These are phyloP conservation scores for Kwoniella newhampshirensis DNA, from an alignment of 768 basidiomycete genomes.

Conservation along the genomic window DNA sequence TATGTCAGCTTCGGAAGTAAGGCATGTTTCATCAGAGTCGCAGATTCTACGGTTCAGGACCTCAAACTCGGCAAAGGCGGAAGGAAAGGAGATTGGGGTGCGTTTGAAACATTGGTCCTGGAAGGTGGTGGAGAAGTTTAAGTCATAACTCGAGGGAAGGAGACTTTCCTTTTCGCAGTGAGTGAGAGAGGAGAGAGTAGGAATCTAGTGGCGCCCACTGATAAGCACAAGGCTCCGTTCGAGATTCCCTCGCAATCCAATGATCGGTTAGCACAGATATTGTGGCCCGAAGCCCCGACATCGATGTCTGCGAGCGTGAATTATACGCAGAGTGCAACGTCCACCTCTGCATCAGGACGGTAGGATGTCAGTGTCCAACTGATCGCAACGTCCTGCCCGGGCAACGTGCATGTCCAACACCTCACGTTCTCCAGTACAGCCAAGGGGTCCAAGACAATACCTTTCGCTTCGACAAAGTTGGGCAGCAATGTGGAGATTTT, in stretches of 20 bases:
- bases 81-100: conserved; percentile 16
- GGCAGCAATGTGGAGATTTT: conserved; percentile 4
- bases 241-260: conserved; percentile 17
- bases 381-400: conserved; percentile 10
- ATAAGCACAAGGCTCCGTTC: conserved; percentile 17
- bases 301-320: conserved; percentile 5
- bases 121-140: conserved; percentile 21
- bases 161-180: conserved; percentile 24
- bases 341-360: not conserved
- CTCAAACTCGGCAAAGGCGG: conserved; percentile 17
- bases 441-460: not conserved
- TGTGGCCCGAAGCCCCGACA: conserved; percentile 18
- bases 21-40: conserved; percentile 27
- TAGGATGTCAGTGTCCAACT: conserved; percentile 10
- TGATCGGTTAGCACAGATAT: conserved; percentile 2
- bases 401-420: conserved; percentile 16
- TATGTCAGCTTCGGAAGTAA: conserved; percentile 27
- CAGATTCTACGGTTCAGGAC: conserved; percentile 28
- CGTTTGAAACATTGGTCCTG: conserved; percentile 16
- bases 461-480: conserved; percentile 7
- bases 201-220: no score
- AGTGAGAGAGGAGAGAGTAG: not conserved
- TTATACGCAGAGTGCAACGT: not conserved
- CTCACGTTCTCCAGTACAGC: conserved; percentile 2
- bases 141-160: conserved; percentile 24